These are phyloP conservation scores for Boletellus sp. DNA, from an alignment of 1,284 basidiomycete species.

Conservation along the genomic window DNA sequence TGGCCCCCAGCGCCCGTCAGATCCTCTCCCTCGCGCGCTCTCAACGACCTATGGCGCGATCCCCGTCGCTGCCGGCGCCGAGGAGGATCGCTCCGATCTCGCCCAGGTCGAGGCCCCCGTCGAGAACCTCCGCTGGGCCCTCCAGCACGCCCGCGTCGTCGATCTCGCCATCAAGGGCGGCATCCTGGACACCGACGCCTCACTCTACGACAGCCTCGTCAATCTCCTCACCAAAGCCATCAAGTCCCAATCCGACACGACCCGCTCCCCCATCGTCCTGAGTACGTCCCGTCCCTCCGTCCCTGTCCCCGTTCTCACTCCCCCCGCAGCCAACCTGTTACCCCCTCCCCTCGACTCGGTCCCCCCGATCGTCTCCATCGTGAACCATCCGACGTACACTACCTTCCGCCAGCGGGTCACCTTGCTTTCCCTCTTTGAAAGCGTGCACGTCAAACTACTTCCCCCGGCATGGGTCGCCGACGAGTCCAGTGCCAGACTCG, in stretches of 20 bases:
- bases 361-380: conserved; percentile 70
- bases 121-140: conserved; percentile 56
- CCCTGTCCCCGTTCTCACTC: conserved; percentile 6
- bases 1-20: conserved; percentile 40
- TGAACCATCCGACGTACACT: conserved; percentile 70
- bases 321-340: conserved; percentile 67
- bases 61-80: conserved; percentile 34
- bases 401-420: conserved; percentile 73
- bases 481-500: conserved; percentile 31
- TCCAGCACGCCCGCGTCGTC: conserved; percentile 56
- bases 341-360: conserved; percentile 78
- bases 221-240: conserved; percentile 67
- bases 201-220: conserved; percentile 66
- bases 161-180: conserved; percentile 63
- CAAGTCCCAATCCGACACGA: conserved; percentile 23
- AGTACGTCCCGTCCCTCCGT: conserved; percentile 48
- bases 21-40: conserved; percentile 48
- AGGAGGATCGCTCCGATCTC: conserved; percentile 13
- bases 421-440: conserved; percentile 72
- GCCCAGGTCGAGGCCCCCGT: conserved; percentile 19
- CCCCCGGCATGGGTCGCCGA: conserved; percentile 65
- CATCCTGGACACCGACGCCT: conserved; percentile 46
- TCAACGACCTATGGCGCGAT: conserved; percentile 49
- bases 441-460: conserved; percentile 72
- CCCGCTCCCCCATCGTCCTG: conserved; percentile 62